Evolutionary conservation across 2,329 filamentous ascomycete genomes (phyloP), one percentile per base, ranked within the genome.

Genomic region (Fusarium buharicum): DNA sequence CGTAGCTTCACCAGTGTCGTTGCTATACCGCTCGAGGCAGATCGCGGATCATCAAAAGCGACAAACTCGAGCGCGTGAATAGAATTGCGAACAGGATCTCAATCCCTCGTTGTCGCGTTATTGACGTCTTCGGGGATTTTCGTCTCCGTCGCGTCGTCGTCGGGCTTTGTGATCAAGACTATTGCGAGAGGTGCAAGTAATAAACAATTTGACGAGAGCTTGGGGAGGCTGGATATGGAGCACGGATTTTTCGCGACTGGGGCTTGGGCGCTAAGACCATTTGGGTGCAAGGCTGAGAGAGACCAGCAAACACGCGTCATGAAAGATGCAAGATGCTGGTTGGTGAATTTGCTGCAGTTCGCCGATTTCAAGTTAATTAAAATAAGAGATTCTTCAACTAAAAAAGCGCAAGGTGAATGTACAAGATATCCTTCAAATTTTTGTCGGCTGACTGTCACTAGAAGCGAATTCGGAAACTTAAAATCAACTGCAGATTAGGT

Each of bases 191-290:
- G 63, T 57, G 59, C 44, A 59, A 55, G 56, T 50, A 55, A 59
- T 71, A 71, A 72, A 71, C 68, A 72, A 71, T 72, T 71, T 71
- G 55, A 64, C 49, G 51, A 70, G 67, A 72, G 70, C 70, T 72
- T 70, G 71, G 67, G 72, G 70, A 75, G 75, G 69, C 72, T 74
- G 72, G 71, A 66, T 54, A 56, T 55, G 59, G 70, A 69, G 68
- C 72, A 74, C 73, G 75, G 73, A 70, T 73, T 76, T 76, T 76
- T 76, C 74, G 75, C 72, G 71, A 71, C 70, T 63, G 63, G 70
- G 68, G 64, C 47, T 55, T 59, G 44, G 50, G 59, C 73, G 71
- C 75, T 77, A 76, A 55, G 49, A 75, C 75, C 22, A 49, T 72
- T 75, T 66, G 64, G 75, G 55, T 47, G 60, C 73, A 75, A 73